Percentiles rank a stretch among this genome's conserved stretches.
Conservation (phyloP, 164 flowering plant genomes). For the Euptelea pleiosperma region DNA sequence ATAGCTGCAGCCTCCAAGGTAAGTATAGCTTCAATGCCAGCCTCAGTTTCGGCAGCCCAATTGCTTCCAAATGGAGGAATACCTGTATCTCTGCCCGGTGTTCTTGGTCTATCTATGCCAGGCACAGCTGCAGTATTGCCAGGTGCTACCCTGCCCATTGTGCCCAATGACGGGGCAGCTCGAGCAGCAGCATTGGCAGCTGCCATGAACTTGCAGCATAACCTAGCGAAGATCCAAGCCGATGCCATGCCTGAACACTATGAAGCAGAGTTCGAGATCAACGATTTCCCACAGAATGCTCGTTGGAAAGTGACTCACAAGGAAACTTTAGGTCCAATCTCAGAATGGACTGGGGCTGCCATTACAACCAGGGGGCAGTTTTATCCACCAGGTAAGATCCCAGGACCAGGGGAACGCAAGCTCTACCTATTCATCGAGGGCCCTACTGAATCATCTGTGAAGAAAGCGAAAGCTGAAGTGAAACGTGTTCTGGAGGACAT, state of each 20-base stretch:
- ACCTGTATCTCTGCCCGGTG: slow-evolving; percentile 44
- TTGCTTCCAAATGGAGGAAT: slow-evolving; percentile 47
- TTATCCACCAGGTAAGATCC: slow-evolving; percentile 62
- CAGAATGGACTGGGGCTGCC: slow-evolving; percentile 98
- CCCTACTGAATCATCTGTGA: slow-evolving; percentile 81
- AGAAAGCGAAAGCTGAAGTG: slow-evolving; percentile 80
- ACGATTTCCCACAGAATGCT: slow-evolving; percentile 97
- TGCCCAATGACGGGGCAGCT: slow-evolving; percentile 61
- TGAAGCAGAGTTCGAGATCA: slow-evolving; percentile 93
- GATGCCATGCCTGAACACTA: slow-evolving; percentile 95
- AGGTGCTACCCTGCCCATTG: slow-evolving; percentile 27
- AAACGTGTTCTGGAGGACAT: slow-evolving; percentile 87
- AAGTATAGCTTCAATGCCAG: slow-evolving; percentile 28
- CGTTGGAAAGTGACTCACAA: slow-evolving; percentile 99
- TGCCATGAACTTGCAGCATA: slow-evolving; percentile 86
- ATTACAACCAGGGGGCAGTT: slow-evolving; percentile 94
- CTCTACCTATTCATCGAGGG: slow-evolving; percentile 95
- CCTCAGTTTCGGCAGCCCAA: slow-evolving; percentile 39
- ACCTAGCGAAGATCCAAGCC: slow-evolving; percentile 76
- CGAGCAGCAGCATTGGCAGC: slow-evolving; percentile 79
- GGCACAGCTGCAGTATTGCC: slow-evolving; percentile 35
- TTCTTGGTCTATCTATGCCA: slow-evolving; percentile 34
- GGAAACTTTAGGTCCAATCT: slow-evolving; percentile 93
- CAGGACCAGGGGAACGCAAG: slow-evolving; percentile 86
- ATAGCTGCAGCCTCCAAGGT: slow-evolving; percentile 68